These are phyloP conservation scores for Mimosa pudica DNA, from an alignment of 306 rosid species.

Conservation along the genomic window DNA sequence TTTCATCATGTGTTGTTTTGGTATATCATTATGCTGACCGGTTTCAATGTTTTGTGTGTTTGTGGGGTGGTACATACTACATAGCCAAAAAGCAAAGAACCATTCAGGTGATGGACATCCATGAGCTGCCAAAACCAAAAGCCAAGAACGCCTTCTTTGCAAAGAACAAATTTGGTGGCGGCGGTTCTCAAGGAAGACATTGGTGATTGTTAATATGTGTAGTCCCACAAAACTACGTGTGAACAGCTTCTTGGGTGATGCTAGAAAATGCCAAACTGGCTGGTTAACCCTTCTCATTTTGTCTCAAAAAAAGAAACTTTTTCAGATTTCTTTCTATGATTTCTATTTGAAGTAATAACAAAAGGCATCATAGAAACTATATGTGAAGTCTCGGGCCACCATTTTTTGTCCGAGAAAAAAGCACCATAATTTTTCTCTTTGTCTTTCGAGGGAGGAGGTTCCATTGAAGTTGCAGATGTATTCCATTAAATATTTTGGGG, in stretches of 20 bases:
- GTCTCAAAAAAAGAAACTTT: not conserved
- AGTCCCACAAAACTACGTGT: not conserved
- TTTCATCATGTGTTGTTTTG: not conserved
- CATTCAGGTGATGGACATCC: conserved; percentile 91
- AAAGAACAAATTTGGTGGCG: conserved; percentile 63
- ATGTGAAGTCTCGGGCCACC: not conserved
- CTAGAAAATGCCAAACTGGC: not conserved
- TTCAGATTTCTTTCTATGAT: not conserved
- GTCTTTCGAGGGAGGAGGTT: not conserved
- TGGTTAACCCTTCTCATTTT: conserved; percentile 8
- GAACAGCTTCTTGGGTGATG: conserved; percentile 19
- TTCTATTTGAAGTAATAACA: conserved; percentile 18
- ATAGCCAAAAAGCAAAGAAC: conserved; percentile 88
- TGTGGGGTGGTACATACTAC: conserved; percentile 27
- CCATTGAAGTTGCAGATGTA: not conserved
- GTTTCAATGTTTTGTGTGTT: conserved; percentile 23
- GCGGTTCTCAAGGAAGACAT: conserved; percentile 68
- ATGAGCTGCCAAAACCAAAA: conserved; percentile 68
- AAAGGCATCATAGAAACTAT: not conserved
- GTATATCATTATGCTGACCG: conserved; percentile 23
- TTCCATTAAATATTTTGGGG: not conserved
- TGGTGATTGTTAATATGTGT: conserved; percentile 47
- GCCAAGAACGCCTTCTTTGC: conserved; percentile 72
- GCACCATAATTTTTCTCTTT: not conserved
- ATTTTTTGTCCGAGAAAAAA: too few species aligned